Evolutionary conservation across 495 filamentous ascomycete species (phyloP).

Genomic region (Neurospora sp.): DNA sequence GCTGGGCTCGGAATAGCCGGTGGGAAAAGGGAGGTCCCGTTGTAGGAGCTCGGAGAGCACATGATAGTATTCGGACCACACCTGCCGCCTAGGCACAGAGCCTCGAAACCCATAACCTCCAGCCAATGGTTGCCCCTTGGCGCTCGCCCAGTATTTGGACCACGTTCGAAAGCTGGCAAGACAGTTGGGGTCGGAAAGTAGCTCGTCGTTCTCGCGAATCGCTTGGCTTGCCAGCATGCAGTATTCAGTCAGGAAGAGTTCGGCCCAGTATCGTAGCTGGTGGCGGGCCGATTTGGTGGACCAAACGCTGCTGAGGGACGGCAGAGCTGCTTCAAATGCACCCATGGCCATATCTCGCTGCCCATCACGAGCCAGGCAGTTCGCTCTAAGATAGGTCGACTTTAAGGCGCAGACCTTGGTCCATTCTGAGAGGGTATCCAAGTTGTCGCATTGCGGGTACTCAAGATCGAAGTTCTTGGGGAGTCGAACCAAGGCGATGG

Average conservation of each 20-base stretch:
- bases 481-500: slow-evolving; percentile 47
- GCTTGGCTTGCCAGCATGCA: slow-evolving; percentile 54
- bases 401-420: slow-evolving; percentile 71
- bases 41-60: slow-evolving; percentile 57
- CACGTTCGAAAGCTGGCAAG: slow-evolving; percentile 52
- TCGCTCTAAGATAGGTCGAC: slow-evolving; percentile 62
- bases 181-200: slow-evolving; percentile 35
- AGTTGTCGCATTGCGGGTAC: slow-evolving; percentile 37
- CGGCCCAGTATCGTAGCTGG: slow-evolving; percentile 66
- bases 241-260: slow-evolving; percentile 60
- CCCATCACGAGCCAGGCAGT: slow-evolving; percentile 50
- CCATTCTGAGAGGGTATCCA: slow-evolving; percentile 51
- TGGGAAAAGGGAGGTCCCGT: slow-evolving; percentile 38
- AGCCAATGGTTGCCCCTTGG: slow-evolving; percentile 22
- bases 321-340: slow-evolving; percentile 52
- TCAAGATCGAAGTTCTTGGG: slow-evolving; percentile 50
- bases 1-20: slow-evolving; percentile 26
- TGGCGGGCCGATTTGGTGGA: slow-evolving; percentile 33
- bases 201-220: slow-evolving; percentile 33
- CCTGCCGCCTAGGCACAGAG: slow-evolving; percentile 40
- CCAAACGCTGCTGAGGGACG: slow-evolving; percentile 43
- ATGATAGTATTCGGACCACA: slow-evolving; percentile 77
- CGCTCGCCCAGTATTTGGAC: slow-evolving; percentile 46
- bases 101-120: slow-evolving; percentile 37
- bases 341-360: slow-evolving; percentile 46